Evolutionary conservation across 495 filamentous ascomycete species (phyloP).

Genomic region (Polyplosphaeria fusca): DNA sequence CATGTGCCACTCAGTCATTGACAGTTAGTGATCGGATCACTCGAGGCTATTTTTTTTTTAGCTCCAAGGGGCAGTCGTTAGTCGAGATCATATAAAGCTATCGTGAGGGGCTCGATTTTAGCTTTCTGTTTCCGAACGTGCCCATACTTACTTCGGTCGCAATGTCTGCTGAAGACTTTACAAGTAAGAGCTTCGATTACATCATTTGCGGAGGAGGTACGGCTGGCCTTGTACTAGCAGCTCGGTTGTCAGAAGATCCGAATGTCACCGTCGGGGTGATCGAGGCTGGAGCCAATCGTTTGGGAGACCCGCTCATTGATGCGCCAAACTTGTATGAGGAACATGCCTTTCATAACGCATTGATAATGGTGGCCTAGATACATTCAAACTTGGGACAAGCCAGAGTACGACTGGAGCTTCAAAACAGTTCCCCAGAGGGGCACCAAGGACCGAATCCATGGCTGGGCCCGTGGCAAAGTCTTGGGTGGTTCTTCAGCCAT

Average conservation of each 20-base stretch:
- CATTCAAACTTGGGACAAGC: conserved; percentile 37
- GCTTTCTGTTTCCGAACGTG: too few relatives aligned
- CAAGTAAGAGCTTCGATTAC: conserved; percentile 30
- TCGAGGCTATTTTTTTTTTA: too few relatives aligned
- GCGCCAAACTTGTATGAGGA: conserved; percentile 44
- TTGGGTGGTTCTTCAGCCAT: conserved; percentile 57
- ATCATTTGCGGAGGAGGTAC: conserved; percentile 36
- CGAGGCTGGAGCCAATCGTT: conserved; percentile 47
- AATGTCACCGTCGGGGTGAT: conserved; percentile 47
- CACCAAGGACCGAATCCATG: conserved; percentile 23
- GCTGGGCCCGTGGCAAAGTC: conserved; percentile 50
- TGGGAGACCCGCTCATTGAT: conserved; percentile 46
- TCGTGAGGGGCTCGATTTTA: too few relatives aligned
- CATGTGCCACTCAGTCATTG: too few relatives aligned
- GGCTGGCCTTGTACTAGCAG: conserved; percentile 37
- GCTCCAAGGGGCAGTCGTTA: too few relatives aligned
- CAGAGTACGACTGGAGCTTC: conserved; percentile 56
- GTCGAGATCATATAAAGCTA: too few relatives aligned
- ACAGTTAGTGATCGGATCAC: too few relatives aligned
- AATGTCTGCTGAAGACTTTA: conserved; percentile 29
- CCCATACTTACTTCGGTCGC: too few relatives aligned
- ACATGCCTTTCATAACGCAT: too few relatives aligned
- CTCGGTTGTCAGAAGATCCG: conserved; percentile 36
- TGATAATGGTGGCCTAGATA: too few relatives aligned
- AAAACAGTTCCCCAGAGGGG: conserved; percentile 44